Evolutionary conservation across 768 basidiomycete genomes (phyloP), one percentile per base, ranked within the genome.

Genomic region (Scleroderma citrinum): DNA sequence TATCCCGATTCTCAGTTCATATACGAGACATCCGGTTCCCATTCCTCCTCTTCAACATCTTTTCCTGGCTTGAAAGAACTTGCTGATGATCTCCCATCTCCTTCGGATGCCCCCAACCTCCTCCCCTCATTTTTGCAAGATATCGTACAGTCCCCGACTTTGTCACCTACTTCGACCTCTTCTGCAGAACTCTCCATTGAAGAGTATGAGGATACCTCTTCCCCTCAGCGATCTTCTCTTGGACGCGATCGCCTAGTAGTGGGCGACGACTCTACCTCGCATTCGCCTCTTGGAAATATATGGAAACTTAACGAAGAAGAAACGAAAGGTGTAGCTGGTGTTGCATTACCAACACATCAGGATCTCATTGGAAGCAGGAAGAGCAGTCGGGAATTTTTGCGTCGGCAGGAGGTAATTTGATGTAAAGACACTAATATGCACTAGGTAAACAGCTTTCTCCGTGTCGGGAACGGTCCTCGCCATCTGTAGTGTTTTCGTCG

Each of bases 61-160:
- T 70, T 68, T 65, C 57, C 63, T 55, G 50, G 51, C 45, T 55
- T 67, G 65, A 57, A 37, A 32, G 59, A 59, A 7, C 40, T 62
- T 21, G 57, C 44, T 7, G 54, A 58, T 20, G 47, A 39, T 48
- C 59, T 57, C 47, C 60, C 54, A 56, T 34, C 46, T 43, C 44
- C 69, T 5, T 71, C 75, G 2, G 76, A 71, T 16, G 67, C 58
- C 17, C 68, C 82, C 7, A 44, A 44, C n/a, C 73, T 88, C 35
- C 72, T 89, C n/a, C 87, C 87, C 3, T 80, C 86, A 7, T 89
- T 87, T 69, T 64, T 89, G 54, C 83, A 86, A 59, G 83, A 87
- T 54, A 81, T 86, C 20, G 77, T 87, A 17, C 78, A 81, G 58
- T 79, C 82, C 1, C 82, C 82, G n/a, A 75, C 80, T 10, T 64